These are phyloP conservation scores for Ambrosiella beaveri DNA, from an alignment of 2,329 filamentous ascomycete species.

Conservation along the genomic window DNA sequence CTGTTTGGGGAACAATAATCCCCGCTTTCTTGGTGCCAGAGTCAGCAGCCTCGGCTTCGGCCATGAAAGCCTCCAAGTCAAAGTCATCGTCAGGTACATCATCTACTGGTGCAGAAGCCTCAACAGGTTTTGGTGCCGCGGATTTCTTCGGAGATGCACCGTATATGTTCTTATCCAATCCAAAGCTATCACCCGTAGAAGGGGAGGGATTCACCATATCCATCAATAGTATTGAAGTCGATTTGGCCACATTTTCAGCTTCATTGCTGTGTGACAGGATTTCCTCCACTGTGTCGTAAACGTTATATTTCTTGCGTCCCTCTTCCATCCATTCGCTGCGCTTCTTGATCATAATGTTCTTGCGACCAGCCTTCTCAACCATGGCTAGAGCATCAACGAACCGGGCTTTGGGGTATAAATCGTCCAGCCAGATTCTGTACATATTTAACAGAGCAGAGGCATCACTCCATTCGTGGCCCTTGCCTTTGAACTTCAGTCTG, in stretches of 20 bases:
- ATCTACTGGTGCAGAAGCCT: slow-evolving; percentile 9
- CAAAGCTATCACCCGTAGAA: not conserved
- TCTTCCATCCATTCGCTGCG: slow-evolving; percentile 75
- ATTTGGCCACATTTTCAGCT: not conserved
- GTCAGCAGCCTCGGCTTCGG: slow-evolving; percentile 25
- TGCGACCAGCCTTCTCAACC: slow-evolving; percentile 86
- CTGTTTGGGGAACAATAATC: slow-evolving; percentile 11
- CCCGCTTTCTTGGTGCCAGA: not conserved
- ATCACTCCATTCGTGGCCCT: slow-evolving; percentile 90
- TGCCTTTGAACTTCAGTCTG: slow-evolving; percentile 69
- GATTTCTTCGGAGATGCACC: slow-evolving; percentile 29
- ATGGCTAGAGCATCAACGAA: slow-evolving; percentile 80
- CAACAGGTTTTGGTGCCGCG: slow-evolving; percentile 4
- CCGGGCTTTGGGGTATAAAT: slow-evolving; percentile 84
- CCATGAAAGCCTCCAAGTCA: slow-evolving; percentile 35
- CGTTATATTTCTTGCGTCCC: slow-evolving; percentile 29
- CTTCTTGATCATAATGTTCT: slow-evolving; percentile 56
- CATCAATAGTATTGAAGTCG: not conserved
- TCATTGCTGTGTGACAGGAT: slow-evolving; percentile 12
- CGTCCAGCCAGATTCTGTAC: slow-evolving; percentile 94
- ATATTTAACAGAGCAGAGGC: slow-evolving; percentile 65
- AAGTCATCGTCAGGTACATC: slow-evolving; percentile 23
- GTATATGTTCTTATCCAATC: slow-evolving; percentile 34
- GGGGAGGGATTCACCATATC: not conserved
- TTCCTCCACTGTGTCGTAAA: slow-evolving; percentile 20